Base-by-base conservation (phyloP, 1,139 yeast species). In the Hansenula sp. region DNA sequence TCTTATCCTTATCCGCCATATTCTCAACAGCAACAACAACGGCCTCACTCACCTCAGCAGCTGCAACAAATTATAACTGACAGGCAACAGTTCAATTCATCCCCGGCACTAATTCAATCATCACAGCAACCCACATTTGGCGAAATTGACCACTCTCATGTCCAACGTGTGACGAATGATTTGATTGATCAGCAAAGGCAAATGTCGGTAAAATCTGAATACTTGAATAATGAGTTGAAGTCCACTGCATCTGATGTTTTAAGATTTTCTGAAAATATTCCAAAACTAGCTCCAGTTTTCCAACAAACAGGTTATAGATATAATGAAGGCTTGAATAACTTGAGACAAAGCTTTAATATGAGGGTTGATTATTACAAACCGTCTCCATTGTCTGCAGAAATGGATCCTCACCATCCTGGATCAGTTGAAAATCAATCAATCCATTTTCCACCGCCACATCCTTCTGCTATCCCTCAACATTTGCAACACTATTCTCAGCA, bases 201-300 rank as follows among this genome's bases (percentile, higher is more conserved):
- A 7, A 30, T 50, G 5, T 29, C 49, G 9, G 19, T 27, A 17
- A 48, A 48, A 30, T 44, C 52, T 5, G 54, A 51, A 2, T 32
- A 36, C 13, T 41, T 54, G 28, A 38, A 46, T 18, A 42, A 39
- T 18, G 55, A 47, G 24, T 24, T 54, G 3, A 41, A 51, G 16
- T 47, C 55, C 6, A 51, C 58, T 1, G 45, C 43, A 10, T 42
- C 47, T 7, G 61, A 57, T 44, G 54, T 54, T 0, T 15, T 55
- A 16, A 51, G 41, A 38, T 47, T 57, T 15, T 47, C 56, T 13
- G 61, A 57, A 21, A 43, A 46, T 9, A 38, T 57, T 5, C 59
- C 61, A 0, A 54, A 50, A 36, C 38, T 58, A 12, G 54, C 50
- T 4, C 60, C 60, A 5, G 46, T 46, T 2, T 39, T 57, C 12